These are phyloP conservation scores for Trifolium pratense DNA, from an alignment of 306 rosid species.

Conservation along the genomic window DNA sequence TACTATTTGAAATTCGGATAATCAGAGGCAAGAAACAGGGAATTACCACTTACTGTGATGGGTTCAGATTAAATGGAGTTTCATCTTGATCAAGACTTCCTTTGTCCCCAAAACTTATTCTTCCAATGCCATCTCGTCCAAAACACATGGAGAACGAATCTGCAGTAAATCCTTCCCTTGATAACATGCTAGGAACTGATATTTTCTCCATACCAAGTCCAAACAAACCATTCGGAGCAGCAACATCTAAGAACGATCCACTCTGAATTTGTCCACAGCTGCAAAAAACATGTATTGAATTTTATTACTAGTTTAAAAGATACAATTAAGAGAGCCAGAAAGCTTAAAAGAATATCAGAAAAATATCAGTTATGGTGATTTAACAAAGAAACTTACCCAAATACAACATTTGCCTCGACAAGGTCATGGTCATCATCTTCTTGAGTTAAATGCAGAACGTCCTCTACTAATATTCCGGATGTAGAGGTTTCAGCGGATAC, in stretches of 20 bases:
- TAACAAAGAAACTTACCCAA: constrained; percentile 69
- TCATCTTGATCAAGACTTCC: constrained; percentile 86
- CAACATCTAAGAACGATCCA: constrained; percentile 87
- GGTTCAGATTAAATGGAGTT: constrained; percentile 86
- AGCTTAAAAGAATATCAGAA: constrained; percentile 21
- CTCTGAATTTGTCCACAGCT: constrained; percentile 96
- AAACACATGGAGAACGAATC: constrained; percentile 98
- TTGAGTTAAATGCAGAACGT: constrained; percentile 73
- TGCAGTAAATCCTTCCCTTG: constrained; percentile 77
- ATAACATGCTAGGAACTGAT: constrained; percentile 94
- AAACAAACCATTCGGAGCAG: constrained; percentile 94
- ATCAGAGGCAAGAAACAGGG: constrained; percentile 51
- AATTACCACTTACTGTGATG: constrained; percentile 80
- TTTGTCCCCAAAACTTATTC: constrained; percentile 92
- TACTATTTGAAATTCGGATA: constrained; percentile 32
- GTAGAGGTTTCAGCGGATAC: constrained; percentile 89
- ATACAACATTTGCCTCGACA: constrained; percentile 77
- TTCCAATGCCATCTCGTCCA: constrained; percentile 86
- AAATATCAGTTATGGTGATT: constrained; percentile 1
- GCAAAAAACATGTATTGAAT: constrained; percentile 42
- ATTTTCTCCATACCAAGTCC: constrained; percentile 97
- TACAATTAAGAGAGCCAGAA: constrained; percentile 13
- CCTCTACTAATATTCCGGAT: constrained; percentile 81
- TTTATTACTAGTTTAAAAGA: constrained; percentile 16
- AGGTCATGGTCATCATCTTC: constrained; percentile 60